Evolutionary conservation across 192 early-diverging fungal species (phyloP), one percentile per base, ranked within the genome.

Genomic region (Chytriomyces confervae): DNA sequence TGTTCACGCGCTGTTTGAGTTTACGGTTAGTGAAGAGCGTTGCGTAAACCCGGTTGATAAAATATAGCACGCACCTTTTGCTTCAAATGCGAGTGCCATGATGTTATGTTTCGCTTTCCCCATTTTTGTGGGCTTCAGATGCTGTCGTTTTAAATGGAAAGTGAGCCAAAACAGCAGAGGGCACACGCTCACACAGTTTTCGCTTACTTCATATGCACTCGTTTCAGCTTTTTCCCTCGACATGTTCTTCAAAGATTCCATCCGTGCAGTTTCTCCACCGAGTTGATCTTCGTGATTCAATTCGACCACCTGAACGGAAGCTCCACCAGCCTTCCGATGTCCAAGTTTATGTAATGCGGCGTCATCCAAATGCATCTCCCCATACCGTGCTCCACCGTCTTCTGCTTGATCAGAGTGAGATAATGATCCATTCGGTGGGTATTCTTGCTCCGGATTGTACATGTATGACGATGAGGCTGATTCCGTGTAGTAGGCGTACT

Each of bases 271-370:
- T 20, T 46, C 74, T 7, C 74, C 74, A 43, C 74, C 74, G 2
- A 76, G 36, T 46, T 76, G 74, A 66, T 76, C 74, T 53, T 76
- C 74, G 47, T 76, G 74, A 53, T 76, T 76, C 13, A 76, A 23
- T 51, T 76, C 74, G 5, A 76, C 61, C 46, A 75, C 50, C 10
- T 75, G 16, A 7, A 76, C 74, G 3, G 43, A 13, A 20, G 62
- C 48, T 16, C 62, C 74, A 49, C 63, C 48, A 7, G 23, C 46
- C 1, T 20, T 20, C 13, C 74, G 61, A 36, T 76, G 74, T 20
- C 74, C 74, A 4, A 76, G 63, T 48, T 63, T 23, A 53, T 76
- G 74, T 20, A 76, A 43, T 11, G 74, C 74, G 29, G 74, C 36
- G 27, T 76, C 74, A 66, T 76, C 74, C 46, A 76, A 46, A 48